These are phyloP conservation scores for Leccinum imitatum DNA, from an alignment of 768 basidiomycete species.

Conservation along the genomic window DNA sequence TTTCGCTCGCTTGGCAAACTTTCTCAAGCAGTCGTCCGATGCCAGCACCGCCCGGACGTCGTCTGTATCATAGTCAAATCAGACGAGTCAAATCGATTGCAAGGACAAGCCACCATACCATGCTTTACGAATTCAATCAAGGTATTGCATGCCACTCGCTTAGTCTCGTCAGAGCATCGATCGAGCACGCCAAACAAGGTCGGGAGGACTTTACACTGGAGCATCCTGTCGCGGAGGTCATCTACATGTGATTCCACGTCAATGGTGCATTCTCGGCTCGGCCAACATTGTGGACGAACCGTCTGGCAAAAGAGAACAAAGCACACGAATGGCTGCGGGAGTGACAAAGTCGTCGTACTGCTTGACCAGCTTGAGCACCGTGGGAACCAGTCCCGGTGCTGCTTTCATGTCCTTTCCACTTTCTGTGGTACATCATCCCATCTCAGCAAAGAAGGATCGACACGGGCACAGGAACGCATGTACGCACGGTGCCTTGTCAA, in stretches of 20 bases:
- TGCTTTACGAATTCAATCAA: constrained; percentile 17
- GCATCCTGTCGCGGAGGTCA: constrained; percentile 18
- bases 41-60: constrained; percentile 8
- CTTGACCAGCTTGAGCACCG: constrained; percentile 20
- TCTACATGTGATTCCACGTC: constrained; percentile 13
- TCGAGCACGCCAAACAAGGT: constrained; percentile 22
- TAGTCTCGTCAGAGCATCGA: constrained; percentile 21
- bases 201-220: constrained; percentile 14
- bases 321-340: constrained; percentile 26
- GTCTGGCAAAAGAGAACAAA: constrained; percentile 26
- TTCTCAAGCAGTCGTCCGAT: constrained; percentile 7
- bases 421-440: not conserved
- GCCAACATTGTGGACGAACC: constrained; percentile 6
- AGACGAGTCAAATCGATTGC: not conserved
- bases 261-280: not conserved
- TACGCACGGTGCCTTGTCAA: constrained; percentile 18
- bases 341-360: constrained; percentile 30
- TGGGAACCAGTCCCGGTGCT: constrained; percentile 4
- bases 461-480: not conserved
- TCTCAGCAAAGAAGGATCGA: not conserved
- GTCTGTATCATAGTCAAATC: constrained; percentile 7
- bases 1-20: constrained; percentile 16
- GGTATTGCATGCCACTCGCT: constrained; percentile 10
- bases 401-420: constrained; percentile 4
- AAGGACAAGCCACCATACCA: constrained; percentile 11